phyloP scores from a whole-genome alignment of 805 yeast species.

The Barnettozyma californica region DNA sequence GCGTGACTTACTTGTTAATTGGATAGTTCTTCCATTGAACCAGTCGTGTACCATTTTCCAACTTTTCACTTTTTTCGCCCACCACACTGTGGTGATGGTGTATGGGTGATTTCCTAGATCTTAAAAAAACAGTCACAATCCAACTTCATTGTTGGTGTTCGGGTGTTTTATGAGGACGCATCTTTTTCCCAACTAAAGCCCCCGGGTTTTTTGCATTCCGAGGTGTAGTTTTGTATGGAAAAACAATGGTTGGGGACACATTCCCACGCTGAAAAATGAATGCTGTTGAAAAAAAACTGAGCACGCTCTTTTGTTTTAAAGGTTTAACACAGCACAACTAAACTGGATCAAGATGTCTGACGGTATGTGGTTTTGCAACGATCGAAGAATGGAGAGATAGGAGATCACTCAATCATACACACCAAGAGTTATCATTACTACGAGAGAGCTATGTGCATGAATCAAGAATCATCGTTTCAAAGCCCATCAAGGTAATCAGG shows the following conservation, averaged over 20 bases:
- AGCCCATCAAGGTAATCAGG: not conserved
- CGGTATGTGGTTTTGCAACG: slow-evolving; percentile 20
- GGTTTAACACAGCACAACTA: slow-evolving; percentile 2
- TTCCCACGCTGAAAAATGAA: slow-evolving; percentile 5
- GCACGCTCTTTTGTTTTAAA: slow-evolving; percentile 1
- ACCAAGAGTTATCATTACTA: not conserved
- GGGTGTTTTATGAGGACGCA: slow-evolving; percentile 1
- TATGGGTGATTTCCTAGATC: not conserved
- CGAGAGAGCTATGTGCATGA: not conserved
- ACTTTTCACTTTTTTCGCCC: slow-evolving; percentile 11
- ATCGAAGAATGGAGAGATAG: not conserved
- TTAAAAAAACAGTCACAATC: not conserved
- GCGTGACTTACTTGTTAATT: slow-evolving; percentile 9
- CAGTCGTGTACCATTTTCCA: not conserved
- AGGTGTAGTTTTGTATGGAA: not conserved
- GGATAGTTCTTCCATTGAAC: not conserved
- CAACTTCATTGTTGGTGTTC: not conserved
- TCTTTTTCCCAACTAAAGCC: not conserved
- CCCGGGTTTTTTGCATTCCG: not conserved
- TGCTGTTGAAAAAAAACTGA: slow-evolving; percentile 4
- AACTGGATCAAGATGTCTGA: slow-evolving; percentile 25
- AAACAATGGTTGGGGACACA: slow-evolving; percentile 7
- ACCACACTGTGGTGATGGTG: slow-evolving; percentile 2
- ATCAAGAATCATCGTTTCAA: not conserved
- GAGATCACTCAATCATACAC: not conserved